These are phyloP conservation scores for Ambrosia trifida DNA, from an alignment of 129 eudicot genomes.

Conservation along the genomic window DNA sequence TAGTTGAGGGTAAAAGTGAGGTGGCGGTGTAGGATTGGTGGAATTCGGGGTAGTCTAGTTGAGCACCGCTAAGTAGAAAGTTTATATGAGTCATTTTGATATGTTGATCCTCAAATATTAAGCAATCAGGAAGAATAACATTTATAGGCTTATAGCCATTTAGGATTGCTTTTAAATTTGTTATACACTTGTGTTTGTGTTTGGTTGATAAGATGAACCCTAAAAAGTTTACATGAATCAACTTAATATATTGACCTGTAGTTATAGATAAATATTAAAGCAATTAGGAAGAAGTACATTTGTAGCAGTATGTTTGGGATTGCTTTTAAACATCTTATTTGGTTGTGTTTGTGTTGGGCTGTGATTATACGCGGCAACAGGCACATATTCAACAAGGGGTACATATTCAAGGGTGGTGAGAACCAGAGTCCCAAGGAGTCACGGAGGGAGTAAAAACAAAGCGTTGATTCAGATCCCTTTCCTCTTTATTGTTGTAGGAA, in stretches of 20 bases:
- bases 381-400: constrained; percentile 40
- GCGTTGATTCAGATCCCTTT: constrained; percentile 64
- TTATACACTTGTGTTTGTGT: not conserved
- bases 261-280: not conserved
- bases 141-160: too few relatives aligned
- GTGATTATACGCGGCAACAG: constrained; percentile 21
- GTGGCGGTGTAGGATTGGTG: too few relatives aligned
- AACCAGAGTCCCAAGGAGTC: constrained; percentile 57
- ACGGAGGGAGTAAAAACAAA: constrained; percentile 58
- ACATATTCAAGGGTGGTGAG: constrained; percentile 64
- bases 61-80: not conserved
- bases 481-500: constrained; percentile 63
- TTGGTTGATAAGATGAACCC: too few relatives aligned
- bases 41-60: too few relatives aligned
- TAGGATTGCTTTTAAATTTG: not conserved
- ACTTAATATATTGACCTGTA: not conserved
- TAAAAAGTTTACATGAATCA: not conserved
- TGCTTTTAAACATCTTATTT: constrained; percentile 1
- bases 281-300: not conserved
- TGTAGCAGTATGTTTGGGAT: not conserved
- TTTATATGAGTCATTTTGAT: not conserved
- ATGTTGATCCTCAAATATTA: too few relatives aligned
- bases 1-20: too few relatives aligned
- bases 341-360: not conserved
- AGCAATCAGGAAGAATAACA: too few relatives aligned